A percentile compares a stretch with the other conserved stretches of the same genome.
Conservation (phyloP, 2,329 filamentous ascomycete species). For the Sporothrix mexicana region DNA sequence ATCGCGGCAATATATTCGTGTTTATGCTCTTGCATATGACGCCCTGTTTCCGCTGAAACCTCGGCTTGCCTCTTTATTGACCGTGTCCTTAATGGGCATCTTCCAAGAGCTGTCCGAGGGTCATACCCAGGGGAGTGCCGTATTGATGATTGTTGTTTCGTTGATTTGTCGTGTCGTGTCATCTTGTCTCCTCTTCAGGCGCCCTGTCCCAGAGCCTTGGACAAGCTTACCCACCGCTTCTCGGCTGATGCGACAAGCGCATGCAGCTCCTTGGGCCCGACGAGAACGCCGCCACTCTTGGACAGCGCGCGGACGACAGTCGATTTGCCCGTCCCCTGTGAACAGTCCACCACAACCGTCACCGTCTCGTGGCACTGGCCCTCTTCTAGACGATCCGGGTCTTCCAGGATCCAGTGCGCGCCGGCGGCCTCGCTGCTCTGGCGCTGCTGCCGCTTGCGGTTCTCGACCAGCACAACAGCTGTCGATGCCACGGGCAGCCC, state of each 20-base stretch:
- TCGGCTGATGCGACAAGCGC: slow-evolving; percentile 65
- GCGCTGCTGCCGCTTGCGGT: slow-evolving; percentile 61
- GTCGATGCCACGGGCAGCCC: slow-evolving; percentile 77
- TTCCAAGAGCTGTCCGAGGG: neutral
- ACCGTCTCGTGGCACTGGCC: slow-evolving; percentile 79
- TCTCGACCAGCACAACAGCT: slow-evolving; percentile 70
- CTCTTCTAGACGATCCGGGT: slow-evolving; percentile 92
- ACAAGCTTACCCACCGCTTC: slow-evolving; percentile 67
- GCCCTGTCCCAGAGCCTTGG: slow-evolving; percentile 47
- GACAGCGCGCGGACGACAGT: slow-evolving; percentile 73
- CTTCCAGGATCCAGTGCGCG: slow-evolving; percentile 77
- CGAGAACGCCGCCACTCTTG: slow-evolving; percentile 78
- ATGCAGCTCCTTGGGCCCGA: slow-evolving; percentile 68
- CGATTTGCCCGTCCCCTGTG: slow-evolving; percentile 30
- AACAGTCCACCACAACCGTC: slow-evolving; percentile 78
- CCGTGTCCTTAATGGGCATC: slow-evolving; percentile 19
- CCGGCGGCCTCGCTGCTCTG: slow-evolving; percentile 43
- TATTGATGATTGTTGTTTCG: neutral
- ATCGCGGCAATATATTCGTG: no score
- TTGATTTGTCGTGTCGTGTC: neutral
- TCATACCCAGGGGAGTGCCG: neutral
- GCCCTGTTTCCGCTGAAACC: neutral
- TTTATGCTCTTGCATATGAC: neutral
- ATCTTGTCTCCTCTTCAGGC: neutral
- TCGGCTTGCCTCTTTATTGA: slow-evolving; percentile 29